Percentiles rank a stretch among this genome's conserved stretches.
Conservation (phyloP, 1,284 basidiomycete genomes). For the Cryptococcus sp. region DNA sequence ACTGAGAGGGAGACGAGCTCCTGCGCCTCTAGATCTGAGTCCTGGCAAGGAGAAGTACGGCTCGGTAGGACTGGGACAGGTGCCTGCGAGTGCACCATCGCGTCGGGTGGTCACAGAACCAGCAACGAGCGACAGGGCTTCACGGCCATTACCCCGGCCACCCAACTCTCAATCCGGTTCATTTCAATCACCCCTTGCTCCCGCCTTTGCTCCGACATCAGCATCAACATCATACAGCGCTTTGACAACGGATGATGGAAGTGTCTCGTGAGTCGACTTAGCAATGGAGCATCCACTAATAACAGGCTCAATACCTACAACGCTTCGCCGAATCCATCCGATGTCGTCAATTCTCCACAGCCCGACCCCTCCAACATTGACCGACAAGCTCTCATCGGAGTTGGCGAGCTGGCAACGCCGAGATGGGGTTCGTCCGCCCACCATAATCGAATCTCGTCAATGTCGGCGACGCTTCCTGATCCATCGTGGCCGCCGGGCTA, state of each 20-base stretch:
- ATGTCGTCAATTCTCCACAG: conserved; percentile 18
- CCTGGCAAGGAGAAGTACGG: conserved; percentile 24
- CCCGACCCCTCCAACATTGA: conserved; percentile 79
- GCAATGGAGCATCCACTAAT: not conserved
- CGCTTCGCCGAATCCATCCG: conserved; percentile 39
- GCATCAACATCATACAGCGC: no score
- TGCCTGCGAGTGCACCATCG: not conserved
- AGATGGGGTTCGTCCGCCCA: conserved; percentile 66
- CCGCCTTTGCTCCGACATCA: not conserved
- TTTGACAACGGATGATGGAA: not conserved
- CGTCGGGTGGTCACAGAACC: conserved; percentile 19
- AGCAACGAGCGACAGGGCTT: conserved; percentile 4
- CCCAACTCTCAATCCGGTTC: conserved; percentile 10
- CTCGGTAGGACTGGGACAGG: conserved; percentile 9
- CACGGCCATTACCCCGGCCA: conserved; percentile 23
- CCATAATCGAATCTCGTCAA: conserved; percentile 25
- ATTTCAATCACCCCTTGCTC: conserved; percentile 4
- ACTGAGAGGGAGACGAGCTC: conserved; percentile 35
- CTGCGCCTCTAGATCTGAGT: conserved; percentile 45
- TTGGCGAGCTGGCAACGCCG: conserved; percentile 96
- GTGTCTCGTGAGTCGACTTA: conserved; percentile 27
- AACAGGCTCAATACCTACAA: conserved; percentile 11
- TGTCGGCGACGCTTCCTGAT: conserved; percentile 20
- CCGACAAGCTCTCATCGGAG: conserved; percentile 82
- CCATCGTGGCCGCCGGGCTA: conserved; percentile 7